Evolutionary conservation across 768 basidiomycete genomes (phyloP), one percentile per base, ranked within the genome.

Genomic region (Suillus variegatus): DNA sequence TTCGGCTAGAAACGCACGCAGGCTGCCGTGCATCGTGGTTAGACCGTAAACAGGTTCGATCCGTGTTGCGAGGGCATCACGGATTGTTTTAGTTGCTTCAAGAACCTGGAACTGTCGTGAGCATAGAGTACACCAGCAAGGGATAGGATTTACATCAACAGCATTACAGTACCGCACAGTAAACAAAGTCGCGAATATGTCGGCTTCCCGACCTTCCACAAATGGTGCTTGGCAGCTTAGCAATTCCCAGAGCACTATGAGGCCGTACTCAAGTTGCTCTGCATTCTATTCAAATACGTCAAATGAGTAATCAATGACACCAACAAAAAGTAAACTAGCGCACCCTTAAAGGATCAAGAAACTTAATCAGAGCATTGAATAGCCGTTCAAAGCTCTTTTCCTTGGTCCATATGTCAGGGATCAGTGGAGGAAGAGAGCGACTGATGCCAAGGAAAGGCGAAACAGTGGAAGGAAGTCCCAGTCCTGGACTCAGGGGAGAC

Each of bases 11-110:
- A 94, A 95, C 13, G 84, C 74, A 36, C 86, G 86, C 51, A 94
- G 73, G 71, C 85, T 86, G 38, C 88, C 88, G 67, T 94, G 92
- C 80, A 94, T 84, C 6, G 91, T 94, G 16, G 91, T 93, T 68
- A 95, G 77, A 8, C 93, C 93, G 70, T 92, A 94, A 25, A 95
- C 91, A 22, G 94, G 90, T 67, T 92, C 94, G 69, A 91, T 85
- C 67, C 85, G 88, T 12, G 82, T 78, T 28, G 90, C 86, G 43
- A 95, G 80, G 20, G 84, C 82, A 74, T 95, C 92, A 49, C 93
- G 90, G 67, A 95, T 89, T 2, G 88, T 86, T 70, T 86, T 92
- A 14, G 93, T 93, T 6, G 91, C 93, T 74, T 94, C 92, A 62
- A 93, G 81, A 46, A 95, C 88, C 93, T 95, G 62, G 14, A 38